Percentiles rank a stretch among this genome's conserved stretches.
Conservation (phyloP, 2,329 filamentous ascomycete genomes). For the Aspergillus calidoustus region DNA sequence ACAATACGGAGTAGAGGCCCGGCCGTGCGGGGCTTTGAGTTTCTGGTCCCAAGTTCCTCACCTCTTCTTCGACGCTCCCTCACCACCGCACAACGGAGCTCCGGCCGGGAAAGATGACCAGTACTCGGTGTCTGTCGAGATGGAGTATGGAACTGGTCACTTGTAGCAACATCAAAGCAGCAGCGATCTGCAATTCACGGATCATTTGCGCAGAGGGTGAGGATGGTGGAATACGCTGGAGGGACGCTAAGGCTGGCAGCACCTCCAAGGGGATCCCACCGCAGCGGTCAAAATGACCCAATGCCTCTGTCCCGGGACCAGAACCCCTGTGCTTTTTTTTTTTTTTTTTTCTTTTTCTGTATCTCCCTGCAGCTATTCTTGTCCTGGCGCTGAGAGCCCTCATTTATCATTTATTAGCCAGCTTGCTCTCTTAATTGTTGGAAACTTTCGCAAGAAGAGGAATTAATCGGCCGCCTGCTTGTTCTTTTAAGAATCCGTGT, state of each 20-base stretch:
- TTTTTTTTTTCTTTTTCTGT: constrained; percentile 2
- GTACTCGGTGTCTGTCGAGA: neutral
- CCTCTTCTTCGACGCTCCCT: neutral
- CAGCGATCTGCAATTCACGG: neutral
- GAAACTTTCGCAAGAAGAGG: neutral
- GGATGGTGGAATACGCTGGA: neutral
- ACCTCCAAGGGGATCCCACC: constrained; percentile 1
- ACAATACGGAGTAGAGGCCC: neutral
- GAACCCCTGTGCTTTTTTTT: constrained; percentile 18
- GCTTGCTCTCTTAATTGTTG: constrained; percentile 11
- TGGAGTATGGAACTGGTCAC: neutral
- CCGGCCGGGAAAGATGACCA: neutral
- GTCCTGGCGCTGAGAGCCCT: neutral
- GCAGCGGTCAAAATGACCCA: constrained; percentile 14
- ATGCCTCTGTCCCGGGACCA: constrained; percentile 25
- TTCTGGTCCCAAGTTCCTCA: neutral
- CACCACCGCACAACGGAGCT: neutral
- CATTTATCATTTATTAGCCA: constrained; percentile 6
- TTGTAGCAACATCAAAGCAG: neutral
- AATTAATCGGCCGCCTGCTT: neutral
- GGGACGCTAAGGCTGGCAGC: neutral
- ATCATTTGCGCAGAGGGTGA: neutral
- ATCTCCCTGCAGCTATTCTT: constrained; percentile 4
- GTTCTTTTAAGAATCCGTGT: constrained; percentile 10
- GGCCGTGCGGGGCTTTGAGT: constrained; percentile 19